Conservation (phyloP, 306 rosid species). For the Datisca glomerata region DNA sequence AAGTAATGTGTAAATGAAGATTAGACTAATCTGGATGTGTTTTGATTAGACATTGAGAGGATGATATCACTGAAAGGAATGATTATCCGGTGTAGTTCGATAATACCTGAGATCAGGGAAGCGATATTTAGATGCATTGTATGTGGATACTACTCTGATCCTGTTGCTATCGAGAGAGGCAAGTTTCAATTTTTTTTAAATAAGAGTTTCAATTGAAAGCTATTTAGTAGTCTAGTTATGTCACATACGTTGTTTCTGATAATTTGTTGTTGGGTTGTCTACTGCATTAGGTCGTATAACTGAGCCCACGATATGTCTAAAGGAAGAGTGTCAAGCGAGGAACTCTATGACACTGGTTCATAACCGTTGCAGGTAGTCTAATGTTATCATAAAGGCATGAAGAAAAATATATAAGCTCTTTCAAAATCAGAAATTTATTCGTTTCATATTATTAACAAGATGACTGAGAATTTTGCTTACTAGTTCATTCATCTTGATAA, state of each 20-base stretch:
- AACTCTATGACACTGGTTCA: conserved; percentile 89
- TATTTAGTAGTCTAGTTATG: neutral
- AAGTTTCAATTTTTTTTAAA: conserved; percentile 2
- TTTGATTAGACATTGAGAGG: conserved; percentile 70
- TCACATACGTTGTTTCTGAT: conserved; percentile 3
- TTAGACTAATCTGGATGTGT: conserved; percentile 8
- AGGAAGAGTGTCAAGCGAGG: conserved; percentile 86
- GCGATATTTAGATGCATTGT: conserved; percentile 93
- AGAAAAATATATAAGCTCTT: too few species aligned
- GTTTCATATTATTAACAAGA: too few species aligned
- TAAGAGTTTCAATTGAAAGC: too few species aligned
- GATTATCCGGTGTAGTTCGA: conserved; percentile 76
- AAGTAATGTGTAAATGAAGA: neutral
- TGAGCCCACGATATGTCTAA: conserved; percentile 68
- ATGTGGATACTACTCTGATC: conserved; percentile 79
- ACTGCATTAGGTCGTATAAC: conserved; percentile 46
- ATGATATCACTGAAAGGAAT: conserved; percentile 90
- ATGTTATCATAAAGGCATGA: too few species aligned
- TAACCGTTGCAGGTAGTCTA: conserved; percentile 78
- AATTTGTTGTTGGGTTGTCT: too few species aligned
- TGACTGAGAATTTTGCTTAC: too few species aligned
- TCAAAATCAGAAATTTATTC: too few species aligned
- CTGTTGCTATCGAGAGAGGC: conserved; percentile 84
- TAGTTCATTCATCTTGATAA: too few species aligned
- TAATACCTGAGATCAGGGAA: conserved; percentile 91